These are phyloP conservation scores for Craterostigma plantagineum DNA, from an alignment of 257 asterid species.

Conservation along the genomic window DNA sequence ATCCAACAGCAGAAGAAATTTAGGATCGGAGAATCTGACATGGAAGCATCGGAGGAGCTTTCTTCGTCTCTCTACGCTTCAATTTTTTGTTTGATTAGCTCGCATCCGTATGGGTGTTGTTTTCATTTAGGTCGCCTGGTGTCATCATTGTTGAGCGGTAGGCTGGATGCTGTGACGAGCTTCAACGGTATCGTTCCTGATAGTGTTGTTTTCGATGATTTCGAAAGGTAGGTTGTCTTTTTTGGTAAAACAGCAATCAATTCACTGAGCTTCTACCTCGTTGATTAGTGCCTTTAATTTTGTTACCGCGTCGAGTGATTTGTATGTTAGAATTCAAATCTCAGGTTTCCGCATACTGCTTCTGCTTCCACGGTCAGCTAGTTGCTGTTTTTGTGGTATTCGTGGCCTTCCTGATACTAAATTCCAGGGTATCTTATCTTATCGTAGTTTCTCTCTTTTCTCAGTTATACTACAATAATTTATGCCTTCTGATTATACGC, in stretches of 20 bases:
- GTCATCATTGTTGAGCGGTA: slow-evolving; percentile 43
- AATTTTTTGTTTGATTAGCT: not conserved
- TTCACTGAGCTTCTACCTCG: not conserved
- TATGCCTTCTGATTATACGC: too few relatives aligned
- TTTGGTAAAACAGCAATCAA: not conserved
- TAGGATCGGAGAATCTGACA: too few relatives aligned
- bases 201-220: slow-evolving; percentile 88
- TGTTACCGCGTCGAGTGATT: not conserved
- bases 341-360: too few relatives aligned
- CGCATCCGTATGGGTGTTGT: not conserved
- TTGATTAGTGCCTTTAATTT: not conserved
- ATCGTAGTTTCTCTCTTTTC: not conserved
- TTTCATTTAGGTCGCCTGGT: not conserved
- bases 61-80: slow-evolving; percentile 36
- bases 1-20: too few relatives aligned
- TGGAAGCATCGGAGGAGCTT: slow-evolving; percentile 14
- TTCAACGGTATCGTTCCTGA: slow-evolving; percentile 94
- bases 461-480: not conserved
- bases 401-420: slow-evolving; percentile 84
- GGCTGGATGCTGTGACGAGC: slow-evolving; percentile 58
- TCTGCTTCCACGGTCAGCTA: too few relatives aligned
- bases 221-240: slow-evolving; percentile 39
- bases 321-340: too few relatives aligned
- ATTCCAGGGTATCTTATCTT: slow-evolving; percentile 44
- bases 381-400: slow-evolving; percentile 67